Conservation (phyloP, 495 filamentous ascomycete species). For the Aspergillus bertholletiae region DNA sequence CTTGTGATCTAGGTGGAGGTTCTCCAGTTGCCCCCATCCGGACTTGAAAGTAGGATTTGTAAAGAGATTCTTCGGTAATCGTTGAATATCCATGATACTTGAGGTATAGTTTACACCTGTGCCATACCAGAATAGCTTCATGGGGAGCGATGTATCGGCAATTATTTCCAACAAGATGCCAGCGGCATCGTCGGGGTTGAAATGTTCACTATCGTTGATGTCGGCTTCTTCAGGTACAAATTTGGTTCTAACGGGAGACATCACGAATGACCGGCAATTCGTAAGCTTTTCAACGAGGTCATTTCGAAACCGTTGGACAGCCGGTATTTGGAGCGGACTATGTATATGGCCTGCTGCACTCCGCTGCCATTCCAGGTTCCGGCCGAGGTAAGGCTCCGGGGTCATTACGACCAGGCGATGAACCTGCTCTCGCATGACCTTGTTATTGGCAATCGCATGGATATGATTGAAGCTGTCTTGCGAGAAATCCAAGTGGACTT, state of each 20-base stretch:
- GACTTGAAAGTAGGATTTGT: neutral
- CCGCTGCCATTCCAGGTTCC: slow-evolving; percentile 5
- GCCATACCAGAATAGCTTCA: slow-evolving; percentile 11
- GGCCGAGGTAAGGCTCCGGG: slow-evolving; percentile 8
- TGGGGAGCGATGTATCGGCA: slow-evolving; percentile 2
- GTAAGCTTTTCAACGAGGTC: neutral
- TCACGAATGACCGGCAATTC: slow-evolving; percentile 9
- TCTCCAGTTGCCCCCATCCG: slow-evolving; percentile 1
- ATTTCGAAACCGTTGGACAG: slow-evolving; percentile 1
- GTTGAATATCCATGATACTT: slow-evolving; percentile 1
- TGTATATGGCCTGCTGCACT: slow-evolving; percentile 6
- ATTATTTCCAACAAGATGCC: slow-evolving; percentile 3
- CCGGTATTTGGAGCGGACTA: slow-evolving; percentile 1
- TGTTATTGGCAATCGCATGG: slow-evolving; percentile 7
- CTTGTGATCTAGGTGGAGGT: slow-evolving; percentile 9
- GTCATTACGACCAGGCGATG: slow-evolving; percentile 5
- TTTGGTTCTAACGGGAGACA: slow-evolving; percentile 1
- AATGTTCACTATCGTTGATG: neutral
- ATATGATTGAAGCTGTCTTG: slow-evolving; percentile 1
- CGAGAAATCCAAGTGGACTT: slow-evolving; percentile 7
- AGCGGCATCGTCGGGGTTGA: slow-evolving; percentile 8
- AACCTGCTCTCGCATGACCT: slow-evolving; percentile 2
- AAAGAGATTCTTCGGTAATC: slow-evolving; percentile 9
- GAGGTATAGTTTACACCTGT: slow-evolving; percentile 6
- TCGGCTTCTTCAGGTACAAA: neutral